phyloP scores from a whole-genome alignment of 208 protist species.

The Endotrypanum monterogeii region DNA sequence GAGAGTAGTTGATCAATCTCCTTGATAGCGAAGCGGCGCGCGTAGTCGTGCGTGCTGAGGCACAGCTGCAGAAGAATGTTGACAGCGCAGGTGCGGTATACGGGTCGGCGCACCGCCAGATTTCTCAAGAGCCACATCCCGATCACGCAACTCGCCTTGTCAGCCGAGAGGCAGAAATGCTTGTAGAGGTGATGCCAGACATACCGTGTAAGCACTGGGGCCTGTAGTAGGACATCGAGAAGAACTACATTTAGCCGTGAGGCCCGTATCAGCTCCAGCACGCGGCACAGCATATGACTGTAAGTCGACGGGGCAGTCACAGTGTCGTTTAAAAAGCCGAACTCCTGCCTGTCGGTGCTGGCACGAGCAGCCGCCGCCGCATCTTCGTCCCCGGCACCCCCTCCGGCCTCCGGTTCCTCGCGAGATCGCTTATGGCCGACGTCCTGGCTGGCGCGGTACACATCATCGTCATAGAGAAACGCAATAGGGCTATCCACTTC shows the following conservation, averaged over 20 bases:
- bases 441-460: slow-evolving; percentile 18
- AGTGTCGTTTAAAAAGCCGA: slow-evolving; percentile 65
- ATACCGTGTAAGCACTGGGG: slow-evolving; percentile 60
- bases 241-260: slow-evolving; percentile 36
- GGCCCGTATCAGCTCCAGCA: slow-evolving; percentile 50
- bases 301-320: slow-evolving; percentile 48
- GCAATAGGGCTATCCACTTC: slow-evolving; percentile 71
- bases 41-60: slow-evolving; percentile 44
- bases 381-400: slow-evolving; percentile 21
- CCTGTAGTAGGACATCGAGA: slow-evolving; percentile 72
- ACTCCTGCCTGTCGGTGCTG: slow-evolving; percentile 16
- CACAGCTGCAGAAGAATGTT: slow-evolving; percentile 71
- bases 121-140: slow-evolving; percentile 60
- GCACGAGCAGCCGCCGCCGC: not conserved
- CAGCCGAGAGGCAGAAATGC: slow-evolving; percentile 61
- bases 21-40: slow-evolving; percentile 61
- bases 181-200: slow-evolving; percentile 76
- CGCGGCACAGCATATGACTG: slow-evolving; percentile 75
- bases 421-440: slow-evolving; percentile 34
- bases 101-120: slow-evolving; percentile 47
- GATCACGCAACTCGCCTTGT: slow-evolving; percentile 57
- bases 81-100: slow-evolving; percentile 62
- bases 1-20: slow-evolving; percentile 49
- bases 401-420: slow-evolving; percentile 13
- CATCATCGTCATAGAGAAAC: slow-evolving; percentile 53